Percentiles rank a stretch among this genome's conserved stretches.
These are phyloP conservation scores for Phytopythium chamaehyphon DNA, from an alignment of 352 stramenopile species.

Conservation along the genomic window DNA sequence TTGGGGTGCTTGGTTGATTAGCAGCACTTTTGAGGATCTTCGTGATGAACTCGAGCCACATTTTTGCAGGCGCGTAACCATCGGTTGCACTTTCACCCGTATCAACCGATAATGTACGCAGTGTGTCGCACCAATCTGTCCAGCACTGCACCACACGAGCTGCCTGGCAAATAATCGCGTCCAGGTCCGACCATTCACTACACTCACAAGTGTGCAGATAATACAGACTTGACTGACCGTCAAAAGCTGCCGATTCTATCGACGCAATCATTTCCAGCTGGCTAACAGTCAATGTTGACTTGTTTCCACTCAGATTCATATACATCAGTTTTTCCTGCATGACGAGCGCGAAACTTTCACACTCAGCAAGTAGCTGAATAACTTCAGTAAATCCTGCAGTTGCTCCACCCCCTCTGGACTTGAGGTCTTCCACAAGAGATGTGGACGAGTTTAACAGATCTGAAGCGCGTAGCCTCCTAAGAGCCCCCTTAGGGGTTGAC, in stretches of 20 bases:
- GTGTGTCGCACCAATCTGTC: not conserved
- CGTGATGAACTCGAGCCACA: not conserved
- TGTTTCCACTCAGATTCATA: not conserved
- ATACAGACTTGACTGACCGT: not conserved
- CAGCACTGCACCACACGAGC: not conserved
- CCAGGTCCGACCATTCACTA: not conserved
- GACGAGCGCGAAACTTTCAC: not conserved
- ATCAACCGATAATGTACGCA: not conserved
- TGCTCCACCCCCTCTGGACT: not conserved
- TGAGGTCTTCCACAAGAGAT: too few species aligned
- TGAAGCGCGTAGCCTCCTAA: slow-evolving; percentile 34
- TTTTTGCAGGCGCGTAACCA: not conserved
- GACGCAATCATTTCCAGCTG: not conserved
- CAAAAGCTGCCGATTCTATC: not conserved
- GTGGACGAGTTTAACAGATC: slow-evolving; percentile 11
- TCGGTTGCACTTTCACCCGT: not conserved
- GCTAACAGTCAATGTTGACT: not conserved
- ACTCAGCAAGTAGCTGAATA: not conserved
- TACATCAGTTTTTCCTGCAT: not conserved
- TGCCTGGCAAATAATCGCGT: not conserved
- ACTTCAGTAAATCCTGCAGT: not conserved
- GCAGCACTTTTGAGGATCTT: not conserved
- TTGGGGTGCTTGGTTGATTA: not conserved
- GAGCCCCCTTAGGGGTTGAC: slow-evolving; percentile 42
- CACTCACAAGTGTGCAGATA: not conserved